Base-by-base conservation (phyloP, 805 yeast species). In the Starmerella apis region DNA sequence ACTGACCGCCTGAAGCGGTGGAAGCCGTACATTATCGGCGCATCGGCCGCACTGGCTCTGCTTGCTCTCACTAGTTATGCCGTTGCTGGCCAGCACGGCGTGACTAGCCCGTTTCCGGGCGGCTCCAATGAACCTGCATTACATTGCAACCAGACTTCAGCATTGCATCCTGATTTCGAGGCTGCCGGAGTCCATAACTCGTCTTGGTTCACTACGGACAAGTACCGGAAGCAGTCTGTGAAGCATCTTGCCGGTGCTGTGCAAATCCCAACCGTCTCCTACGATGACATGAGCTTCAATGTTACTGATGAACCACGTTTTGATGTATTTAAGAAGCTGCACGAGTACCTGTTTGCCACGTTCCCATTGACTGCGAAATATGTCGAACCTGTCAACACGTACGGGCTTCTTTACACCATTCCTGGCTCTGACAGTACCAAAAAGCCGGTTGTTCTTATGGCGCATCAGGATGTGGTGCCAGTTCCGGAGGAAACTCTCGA, bases 401-500 rank as follows among this genome's bases (percentile, higher is more conserved):
- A 75, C 56, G 84, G 81, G 4, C 65, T 83, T 48, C 70, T 83
- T 4, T 72, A 69, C 62, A 77, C 82, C 22, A 78, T 83, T 77
- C 61, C 71, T 53, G 88, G 88, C 19, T 63, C 76, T 3, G 61
- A 74, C 49, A 35, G 59, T 13, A 47, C 60, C 3, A 66, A 79
- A 53, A 79, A 81, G 60, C 90, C 90, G n/a, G 57, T 81, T 30
- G 60, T 83, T 63, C 67, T 82, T 43, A 74, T 80, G 55, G 86
- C 87, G 2, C 92, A 83, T 62, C 81, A 77, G 63, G 90, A 83
- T 60, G 83, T 79, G 8, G 92, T 83, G 31, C 90, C 92, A 1
- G 80, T 81, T 8, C 81, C 78, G 57, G 60, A 65, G 20, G 74
- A 48, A 39, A 76, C 84, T 0, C 61, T 71, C 50, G 66, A 61